Evolutionary conservation across 352 stramenopile genomes (phyloP).

Genomic region (Phytopythium kandeliae): DNA sequence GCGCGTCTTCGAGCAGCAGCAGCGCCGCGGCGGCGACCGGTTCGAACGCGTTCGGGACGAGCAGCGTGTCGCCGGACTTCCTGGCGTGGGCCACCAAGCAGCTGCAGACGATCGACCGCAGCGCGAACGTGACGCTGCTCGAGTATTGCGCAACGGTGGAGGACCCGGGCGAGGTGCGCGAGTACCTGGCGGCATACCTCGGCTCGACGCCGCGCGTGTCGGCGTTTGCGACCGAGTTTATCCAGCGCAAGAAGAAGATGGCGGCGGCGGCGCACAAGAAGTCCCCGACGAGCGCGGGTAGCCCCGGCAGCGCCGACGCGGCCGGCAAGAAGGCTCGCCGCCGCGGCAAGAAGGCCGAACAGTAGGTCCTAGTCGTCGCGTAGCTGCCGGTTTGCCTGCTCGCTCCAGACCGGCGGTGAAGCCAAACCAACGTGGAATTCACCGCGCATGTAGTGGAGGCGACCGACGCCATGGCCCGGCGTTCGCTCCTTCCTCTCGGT

Average conservation of each 20-base stretch:
- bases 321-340: constrained; percentile 56
- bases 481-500: background rate
- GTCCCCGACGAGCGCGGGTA: constrained; percentile 12
- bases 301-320: constrained; percentile 19
- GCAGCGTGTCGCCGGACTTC: constrained; percentile 58
- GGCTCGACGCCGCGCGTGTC: constrained; percentile 94
- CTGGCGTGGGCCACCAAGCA: constrained; percentile 79
- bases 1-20: constrained; percentile 3
- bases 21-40: constrained; percentile 9
- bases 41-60: constrained; percentile 46
- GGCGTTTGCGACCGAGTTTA: constrained; percentile 97
- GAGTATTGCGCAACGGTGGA: constrained; percentile 95
- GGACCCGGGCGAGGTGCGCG: constrained; percentile 91
- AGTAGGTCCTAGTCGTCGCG: too few species aligned
- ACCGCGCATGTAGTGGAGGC: too few species aligned
- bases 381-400: too few species aligned
- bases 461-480: too few species aligned
- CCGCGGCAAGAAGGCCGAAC: constrained; percentile 65
- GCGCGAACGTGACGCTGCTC: constrained; percentile 80
- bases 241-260: constrained; percentile 87
- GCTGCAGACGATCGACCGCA: constrained; percentile 66
- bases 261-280: constrained; percentile 28
- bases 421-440: too few species aligned
- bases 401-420: too few species aligned
- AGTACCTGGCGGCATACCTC: constrained; percentile 96